Evolutionary conservation across 2,329 filamentous ascomycete species (phyloP).

Genomic region (Conoideocrella luteorostrata): DNA sequence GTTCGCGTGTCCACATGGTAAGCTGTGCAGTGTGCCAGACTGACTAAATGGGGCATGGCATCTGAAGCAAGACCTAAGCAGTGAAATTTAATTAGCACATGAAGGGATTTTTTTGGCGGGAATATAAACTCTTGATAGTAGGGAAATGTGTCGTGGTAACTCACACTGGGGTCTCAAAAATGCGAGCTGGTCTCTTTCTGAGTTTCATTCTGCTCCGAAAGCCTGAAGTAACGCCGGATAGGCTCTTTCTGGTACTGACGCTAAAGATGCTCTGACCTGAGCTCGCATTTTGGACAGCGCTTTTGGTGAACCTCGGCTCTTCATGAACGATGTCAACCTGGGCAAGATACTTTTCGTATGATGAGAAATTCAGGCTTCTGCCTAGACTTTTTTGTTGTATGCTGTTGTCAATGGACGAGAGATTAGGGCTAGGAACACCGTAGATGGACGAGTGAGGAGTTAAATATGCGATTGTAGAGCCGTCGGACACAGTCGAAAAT

Average conservation of each 20-base stretch:
- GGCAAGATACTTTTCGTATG: constrained; percentile 46
- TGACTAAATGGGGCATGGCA: constrained; percentile 48
- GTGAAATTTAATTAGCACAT: too few species aligned
- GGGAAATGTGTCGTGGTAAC: too few species aligned
- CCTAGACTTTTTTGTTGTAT: constrained; percentile 21
- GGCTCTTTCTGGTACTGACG: constrained; percentile 37
- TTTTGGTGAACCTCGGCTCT: constrained; percentile 33
- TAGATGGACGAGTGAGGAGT: constrained; percentile 38
- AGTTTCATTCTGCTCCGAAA: constrained; percentile 37
- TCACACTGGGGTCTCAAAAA: constrained; percentile 27
- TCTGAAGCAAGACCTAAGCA: constrained; percentile 46
- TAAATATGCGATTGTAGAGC: constrained; percentile 32
- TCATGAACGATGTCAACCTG: constrained; percentile 36
- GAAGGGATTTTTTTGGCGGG: too few species aligned
- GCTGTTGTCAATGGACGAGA: constrained; percentile 8
- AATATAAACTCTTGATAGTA: too few species aligned
- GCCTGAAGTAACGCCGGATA: constrained; percentile 39
- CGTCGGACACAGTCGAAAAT: constrained; percentile 37
- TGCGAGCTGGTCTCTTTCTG: constrained; percentile 30
- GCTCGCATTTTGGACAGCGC: constrained; percentile 21
- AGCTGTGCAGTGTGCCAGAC: constrained; percentile 36
- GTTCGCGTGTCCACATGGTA: constrained; percentile 53
- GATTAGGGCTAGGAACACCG: constrained; percentile 16
- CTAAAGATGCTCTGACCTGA: constrained; percentile 37
- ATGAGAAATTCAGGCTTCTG: constrained; percentile 38